Evolutionary conservation across 768 basidiomycete species (phyloP).

Genomic region (Podaxis sp.): DNA sequence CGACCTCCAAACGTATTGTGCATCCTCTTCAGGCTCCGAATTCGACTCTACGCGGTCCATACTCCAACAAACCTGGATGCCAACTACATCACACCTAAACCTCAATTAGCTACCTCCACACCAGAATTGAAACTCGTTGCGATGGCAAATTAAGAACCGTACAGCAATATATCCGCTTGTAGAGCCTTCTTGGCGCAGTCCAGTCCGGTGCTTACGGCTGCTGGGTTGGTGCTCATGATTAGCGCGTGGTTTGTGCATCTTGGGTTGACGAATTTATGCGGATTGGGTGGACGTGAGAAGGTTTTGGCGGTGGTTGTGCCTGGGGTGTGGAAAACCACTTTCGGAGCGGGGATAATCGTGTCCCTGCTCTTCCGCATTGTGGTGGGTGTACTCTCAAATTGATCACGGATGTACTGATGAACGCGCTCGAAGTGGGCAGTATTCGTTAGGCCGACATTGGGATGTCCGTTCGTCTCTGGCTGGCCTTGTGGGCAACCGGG

Average conservation of each 20-base stretch:
- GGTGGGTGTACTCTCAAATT: background rate
- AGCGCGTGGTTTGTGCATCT: too few relatives aligned
- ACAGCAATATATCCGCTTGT: too few relatives aligned
- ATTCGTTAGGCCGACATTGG: slow-evolving; percentile 4
- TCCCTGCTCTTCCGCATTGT: background rate
- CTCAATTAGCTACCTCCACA: too few relatives aligned
- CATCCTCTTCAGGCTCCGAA: slow-evolving; percentile 68
- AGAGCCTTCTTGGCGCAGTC: too few relatives aligned
- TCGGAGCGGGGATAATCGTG: background rate
- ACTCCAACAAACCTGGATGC: slow-evolving; percentile 20
- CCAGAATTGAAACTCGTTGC: too few relatives aligned
- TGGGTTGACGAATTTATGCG: too few relatives aligned
- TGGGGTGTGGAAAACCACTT: background rate
- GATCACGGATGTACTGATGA: background rate
- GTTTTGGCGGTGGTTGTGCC: background rate
- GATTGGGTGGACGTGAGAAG: background rate
- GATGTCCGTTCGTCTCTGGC: background rate
- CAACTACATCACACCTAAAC: too few relatives aligned
- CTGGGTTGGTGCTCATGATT: too few relatives aligned
- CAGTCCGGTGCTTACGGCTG: too few relatives aligned
- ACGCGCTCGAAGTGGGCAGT: background rate
- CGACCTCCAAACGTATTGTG: slow-evolving; percentile 74
- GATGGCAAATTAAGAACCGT: too few relatives aligned
- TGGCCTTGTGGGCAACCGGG: background rate
- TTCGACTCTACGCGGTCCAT: slow-evolving; percentile 61